Base-by-base conservation (phyloP, 306 rosid genomes). In the Comarum palustre region DNA sequence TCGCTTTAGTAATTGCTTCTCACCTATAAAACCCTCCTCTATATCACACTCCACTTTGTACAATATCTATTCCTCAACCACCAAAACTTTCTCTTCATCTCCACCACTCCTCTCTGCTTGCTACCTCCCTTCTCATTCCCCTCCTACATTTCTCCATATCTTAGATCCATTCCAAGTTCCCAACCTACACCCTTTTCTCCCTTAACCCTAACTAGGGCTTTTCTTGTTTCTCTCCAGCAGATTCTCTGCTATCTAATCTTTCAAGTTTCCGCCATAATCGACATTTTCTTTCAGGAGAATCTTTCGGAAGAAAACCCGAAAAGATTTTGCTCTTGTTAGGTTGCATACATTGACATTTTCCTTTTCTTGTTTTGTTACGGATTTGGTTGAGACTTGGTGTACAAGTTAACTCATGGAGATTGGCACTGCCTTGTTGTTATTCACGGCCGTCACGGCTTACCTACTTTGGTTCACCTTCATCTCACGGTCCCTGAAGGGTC, bases 381-480 rank as follows among this genome's bases (percentile, higher is more conserved):
- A 29, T 57, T 71, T 39, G 55, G 75, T 58, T 6, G 31, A 7
- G 42, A 27, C 75, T 47, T 72, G 75, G 68, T 47, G 16, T 10
- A 42, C 57, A 72, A 45, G 62, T 42, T 36, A 22, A 32, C 3
- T 6, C n/a, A 93, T 94, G 98, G 98, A 94, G 75, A 75, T 92
- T 67, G 85, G 81, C 2, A 81, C 90, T 65, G 96, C 84, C 15
- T 73, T 94, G 3, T 43, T 94, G 55, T 27, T 94, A 62, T 77
- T 91, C 57, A 85, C 91, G 86, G 98, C 91, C 46, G 77, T 94
- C 5, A 91, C 90, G 38, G 87, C 80, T 15, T 94, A 94, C 74
- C 80, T 86, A 1, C 78, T 89, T 2, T 94, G 98, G 98, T 68
- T 94, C 72, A 94, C 91, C 0, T 91, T 87, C 89, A 94, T 94